Conservation (phyloP, 768 basidiomycete species). For the Leucocoprinus sp. region DNA sequence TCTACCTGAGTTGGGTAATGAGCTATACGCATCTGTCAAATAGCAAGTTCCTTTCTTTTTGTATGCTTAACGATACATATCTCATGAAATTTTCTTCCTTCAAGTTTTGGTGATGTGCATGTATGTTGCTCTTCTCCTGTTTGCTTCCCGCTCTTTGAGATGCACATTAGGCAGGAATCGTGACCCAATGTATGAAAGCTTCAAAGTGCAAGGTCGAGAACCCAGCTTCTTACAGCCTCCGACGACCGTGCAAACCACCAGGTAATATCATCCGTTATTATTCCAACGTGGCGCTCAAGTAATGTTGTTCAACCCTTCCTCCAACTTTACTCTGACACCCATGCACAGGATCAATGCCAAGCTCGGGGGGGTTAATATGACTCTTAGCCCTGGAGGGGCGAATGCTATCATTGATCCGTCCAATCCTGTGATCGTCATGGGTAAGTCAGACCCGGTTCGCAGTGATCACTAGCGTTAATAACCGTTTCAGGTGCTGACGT, state of each 20-base stretch:
- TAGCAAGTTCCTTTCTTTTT: conserved; percentile 5
- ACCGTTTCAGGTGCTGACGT: conserved; percentile 55
- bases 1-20: conserved; percentile 22
- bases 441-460: conserved; percentile 30
- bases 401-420: conserved; percentile 51
- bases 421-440: conserved; percentile 73
- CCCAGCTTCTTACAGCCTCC: conserved; percentile 14
- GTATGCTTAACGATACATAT: background rate
- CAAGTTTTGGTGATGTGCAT: conserved; percentile 56
- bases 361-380: conserved; percentile 70
- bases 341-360: conserved; percentile 66
- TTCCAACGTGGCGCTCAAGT: conserved; percentile 76
- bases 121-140: conserved; percentile 14
- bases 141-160: background rate
- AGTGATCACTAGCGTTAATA: too few relatives aligned
- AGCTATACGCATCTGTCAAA: conserved; percentile 12
- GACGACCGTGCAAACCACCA: conserved; percentile 1
- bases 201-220: conserved; percentile 55
- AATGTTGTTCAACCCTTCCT: conserved; percentile 15
- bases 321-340: background rate
- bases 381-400: conserved; percentile 56
- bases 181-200: conserved; percentile 70
- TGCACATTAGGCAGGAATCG: conserved; percentile 72
- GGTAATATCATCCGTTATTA: conserved; percentile 47
- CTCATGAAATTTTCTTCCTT: background rate